Conservation (phyloP, 2,329 filamentous ascomycete species). For the Ploettnerulaceae sp. region DNA sequence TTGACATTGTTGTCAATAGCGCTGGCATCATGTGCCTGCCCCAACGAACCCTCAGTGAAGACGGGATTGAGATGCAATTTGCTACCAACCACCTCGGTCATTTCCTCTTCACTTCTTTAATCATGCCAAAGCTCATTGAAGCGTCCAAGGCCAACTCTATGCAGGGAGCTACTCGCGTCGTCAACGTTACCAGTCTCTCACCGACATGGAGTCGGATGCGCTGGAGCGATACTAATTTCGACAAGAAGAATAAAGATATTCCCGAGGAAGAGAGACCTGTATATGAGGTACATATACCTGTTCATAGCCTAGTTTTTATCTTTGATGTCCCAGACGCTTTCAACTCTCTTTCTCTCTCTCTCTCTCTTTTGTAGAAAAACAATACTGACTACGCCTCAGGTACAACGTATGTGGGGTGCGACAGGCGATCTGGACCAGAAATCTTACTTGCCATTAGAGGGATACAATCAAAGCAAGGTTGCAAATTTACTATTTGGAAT, state of each 20-base stretch:
- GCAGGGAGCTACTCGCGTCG: conserved; percentile 13
- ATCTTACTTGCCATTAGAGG: conserved; percentile 35
- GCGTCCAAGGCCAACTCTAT: neutral
- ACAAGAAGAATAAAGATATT: conserved; percentile 33
- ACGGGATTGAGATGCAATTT: conserved; percentile 34
- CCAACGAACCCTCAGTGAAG: conserved; percentile 30
- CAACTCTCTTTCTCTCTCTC: too few species aligned
- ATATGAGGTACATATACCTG: conserved; percentile 18
- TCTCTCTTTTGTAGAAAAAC: neutral
- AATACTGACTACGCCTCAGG: neutral
- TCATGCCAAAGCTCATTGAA: conserved; percentile 18
- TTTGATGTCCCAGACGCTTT: too few species aligned
- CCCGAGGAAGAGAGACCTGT: conserved; percentile 33
- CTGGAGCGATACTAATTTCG: conserved; percentile 37
- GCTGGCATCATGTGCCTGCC: conserved; percentile 39
- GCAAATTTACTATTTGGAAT: conserved; percentile 36
- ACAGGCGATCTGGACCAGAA: conserved; percentile 21
- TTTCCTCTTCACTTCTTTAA: conserved; percentile 20
- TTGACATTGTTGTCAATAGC: conserved; percentile 43
- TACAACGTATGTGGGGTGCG: conserved; percentile 24
- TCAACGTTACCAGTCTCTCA: conserved; percentile 26
- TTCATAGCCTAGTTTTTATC: too few species aligned
- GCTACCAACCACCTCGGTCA: conserved; percentile 12
- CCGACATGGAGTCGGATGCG: conserved; percentile 29
- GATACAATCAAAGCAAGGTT: conserved; percentile 36